Evolutionary conservation across 441 rosid genomes (phyloP), one percentile per base, ranked within the genome.

Genomic region (Hura crepitans): DNA sequence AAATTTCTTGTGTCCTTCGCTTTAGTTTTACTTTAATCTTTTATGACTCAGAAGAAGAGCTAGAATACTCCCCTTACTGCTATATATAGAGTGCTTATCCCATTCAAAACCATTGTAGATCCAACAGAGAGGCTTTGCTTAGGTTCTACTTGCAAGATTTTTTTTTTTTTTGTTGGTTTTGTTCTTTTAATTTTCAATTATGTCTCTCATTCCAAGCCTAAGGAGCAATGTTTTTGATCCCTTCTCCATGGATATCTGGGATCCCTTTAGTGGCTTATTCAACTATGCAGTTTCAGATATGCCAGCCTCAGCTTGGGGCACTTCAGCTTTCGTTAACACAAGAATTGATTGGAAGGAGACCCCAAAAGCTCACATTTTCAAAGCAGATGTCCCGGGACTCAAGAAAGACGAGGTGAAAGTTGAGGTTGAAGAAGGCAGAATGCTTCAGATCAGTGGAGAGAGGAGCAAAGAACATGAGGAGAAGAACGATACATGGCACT

Each of bases 381-480:
- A 78, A 80, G 87, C 84, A 0, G 89, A 81, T 68, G 74, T 82
- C 7, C 86, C 84, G 0, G 84, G 82, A 60, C 62, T 81, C 28
- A 79, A 74, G 82, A 85, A 79, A 39, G 83, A 82, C 49, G 85
- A 81, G 46, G 81, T 81, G 51, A 85, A 83, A 49, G 84, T 83
- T 2, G 83, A 82, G 74, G 66, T 83, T 15, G 82, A 83, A 45
- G 85, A 81, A 25, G 87, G 77, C 43, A 72, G 80, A 50, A 77
- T 82, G n/a, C 83, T 84, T 55, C 84, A 74, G 63, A 82, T 82
- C 17, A 82, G 83, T 49, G 87, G 89, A 7, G 87, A 82, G 79
- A 75, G 86, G 79, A 82, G 72, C n/a, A 57, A 79, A 4, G 85
- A 83, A 70, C 73, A 82, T 69, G 87, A 84, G 55, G 86, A 79